Base-by-base conservation (phyloP, 306 rosid species). In the Gleditsia sinensis region DNA sequence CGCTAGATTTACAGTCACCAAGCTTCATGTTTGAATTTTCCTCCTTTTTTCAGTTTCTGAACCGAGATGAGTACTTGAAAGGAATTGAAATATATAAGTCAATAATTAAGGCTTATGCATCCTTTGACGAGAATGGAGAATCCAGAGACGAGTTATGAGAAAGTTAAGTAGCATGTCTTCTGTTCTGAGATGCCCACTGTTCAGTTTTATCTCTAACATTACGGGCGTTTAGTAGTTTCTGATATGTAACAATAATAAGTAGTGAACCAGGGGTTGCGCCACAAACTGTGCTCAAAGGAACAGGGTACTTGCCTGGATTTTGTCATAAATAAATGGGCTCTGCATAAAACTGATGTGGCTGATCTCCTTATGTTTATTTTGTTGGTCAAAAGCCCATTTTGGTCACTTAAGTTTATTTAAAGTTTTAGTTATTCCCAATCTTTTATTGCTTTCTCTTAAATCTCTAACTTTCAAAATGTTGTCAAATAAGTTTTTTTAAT, bases 21-120 rank as follows among this genome's bases (percentile, higher is more conserved):
- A 45, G 20, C 16, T 66, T 45, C 10, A 30, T 50, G 58, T 70
- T 73, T 81, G 65, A 81, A 67, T 9, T 33, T 25, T 54, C 61
- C 57, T 58, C 49, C 71, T 53, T 66, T 24, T 62, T 82, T 84
- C 88, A 94, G 99, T 94, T 87, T 84, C 84, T 92, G 40, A 86
- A 81, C 88, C 83, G 85, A 87, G 93, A 81, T 21, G 97, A 83
- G 75, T 94, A 92, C 81, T 83, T 92, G 85, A 94, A 89, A 83
- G 97, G 99, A 68, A 88, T 92, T 9, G 78, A 81, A 17, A 74
- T 83, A 21, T 94, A 92, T 1, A 89, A 84, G 82, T 87, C 92
- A 13, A 84, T 94, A 69, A 90, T 94, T 50, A 79, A 83, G 75
- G 71, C 87, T 46, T 94, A 84, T 74, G 86, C 99, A 34, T 88